Evolutionary conservation across 352 stramenopile species (phyloP), one percentile per base, ranked within the genome.

Genomic region (Thraustotheca clavata): DNA sequence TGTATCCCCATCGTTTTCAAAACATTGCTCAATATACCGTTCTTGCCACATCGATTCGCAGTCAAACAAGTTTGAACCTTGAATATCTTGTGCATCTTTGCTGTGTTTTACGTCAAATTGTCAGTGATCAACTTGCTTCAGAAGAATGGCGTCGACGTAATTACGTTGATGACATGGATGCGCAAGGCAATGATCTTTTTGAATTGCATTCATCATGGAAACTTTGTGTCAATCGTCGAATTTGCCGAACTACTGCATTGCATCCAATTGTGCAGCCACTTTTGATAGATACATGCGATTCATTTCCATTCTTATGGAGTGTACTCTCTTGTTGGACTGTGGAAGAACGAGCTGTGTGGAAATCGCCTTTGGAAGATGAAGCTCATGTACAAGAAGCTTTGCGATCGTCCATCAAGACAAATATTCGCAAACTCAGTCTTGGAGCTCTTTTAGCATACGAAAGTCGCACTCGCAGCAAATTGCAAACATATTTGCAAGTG

Each of bases 221-320:
- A 46, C 22, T n/a, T 14, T 46, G n/a, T 14, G 29, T 24, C 38
- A 54, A 54, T 46, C 57, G 5, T n/a, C 36, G 14, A 16, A 50
- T 33, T 54, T 65, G 31, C 20, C 36, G 22, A 29, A 11, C 16
- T 27, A 65, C 16, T 9, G 27, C 27, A 31, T 31, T 52, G 43
- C 57, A 65, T n/a, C 57, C 57, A 22, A n/a, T 65, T 22, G 41
- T 65, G 11, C 38, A 54, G 29, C 57, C 35, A 31, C 43, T 52
- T 11, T 31, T 52, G 7, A 31, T 52, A 9, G 43, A 52, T 31
- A 65, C 57, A 20, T 65, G 57, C 29, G 57, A 20, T 2, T 54
- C 14, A 1, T 65, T 46, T 54, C 57, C 57, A 2, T 65, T 54
- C 26, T 22, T 65, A 9, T 36, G 46, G 38, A 43, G 22, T 20